phyloP scores from a whole-genome alignment of 169 alveolate genomes.

The Eimeria sp. region DNA sequence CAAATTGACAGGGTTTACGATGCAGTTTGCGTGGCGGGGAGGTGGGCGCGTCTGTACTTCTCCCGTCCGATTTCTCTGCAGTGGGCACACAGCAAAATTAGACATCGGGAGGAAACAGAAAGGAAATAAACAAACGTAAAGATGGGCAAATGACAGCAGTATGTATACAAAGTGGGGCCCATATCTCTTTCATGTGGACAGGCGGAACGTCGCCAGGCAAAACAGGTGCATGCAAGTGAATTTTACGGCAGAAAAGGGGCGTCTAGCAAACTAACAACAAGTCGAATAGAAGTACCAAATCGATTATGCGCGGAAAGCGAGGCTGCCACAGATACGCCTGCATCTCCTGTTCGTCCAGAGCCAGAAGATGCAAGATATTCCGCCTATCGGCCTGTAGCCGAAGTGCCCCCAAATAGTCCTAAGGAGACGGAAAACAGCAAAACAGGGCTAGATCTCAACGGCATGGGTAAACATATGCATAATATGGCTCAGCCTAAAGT shows the following conservation, averaged over 20 bases:
- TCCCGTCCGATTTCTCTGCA: conserved; percentile 69
- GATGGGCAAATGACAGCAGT: background rate
- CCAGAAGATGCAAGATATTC: conserved; percentile 71
- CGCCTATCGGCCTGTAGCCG: conserved; percentile 81
- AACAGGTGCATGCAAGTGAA: background rate
- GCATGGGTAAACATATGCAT: too few relatives aligned
- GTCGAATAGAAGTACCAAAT: conserved; percentile 17
- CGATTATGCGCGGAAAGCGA: conserved; percentile 65
- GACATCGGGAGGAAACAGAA: background rate
- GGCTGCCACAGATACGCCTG: conserved; percentile 76
- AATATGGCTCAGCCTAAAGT: background rate
- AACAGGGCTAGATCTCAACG: background rate
- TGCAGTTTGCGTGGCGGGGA: conserved; percentile 60
- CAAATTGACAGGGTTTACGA: conserved; percentile 47
- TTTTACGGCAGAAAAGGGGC: background rate
- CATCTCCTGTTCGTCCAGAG: conserved; percentile 69
- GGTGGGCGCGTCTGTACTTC: conserved; percentile 58
- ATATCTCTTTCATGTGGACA: background rate
- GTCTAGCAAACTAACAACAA: background rate
- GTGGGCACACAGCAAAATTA: background rate
- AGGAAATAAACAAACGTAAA: background rate
- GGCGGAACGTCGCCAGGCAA: background rate
- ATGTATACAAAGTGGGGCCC: background rate
- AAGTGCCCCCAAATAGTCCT: conserved; percentile 81
- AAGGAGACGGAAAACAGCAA: background rate